phyloP scores from a whole-genome alignment of 768 basidiomycete species.

The Psilocybe cyanescens region DNA sequence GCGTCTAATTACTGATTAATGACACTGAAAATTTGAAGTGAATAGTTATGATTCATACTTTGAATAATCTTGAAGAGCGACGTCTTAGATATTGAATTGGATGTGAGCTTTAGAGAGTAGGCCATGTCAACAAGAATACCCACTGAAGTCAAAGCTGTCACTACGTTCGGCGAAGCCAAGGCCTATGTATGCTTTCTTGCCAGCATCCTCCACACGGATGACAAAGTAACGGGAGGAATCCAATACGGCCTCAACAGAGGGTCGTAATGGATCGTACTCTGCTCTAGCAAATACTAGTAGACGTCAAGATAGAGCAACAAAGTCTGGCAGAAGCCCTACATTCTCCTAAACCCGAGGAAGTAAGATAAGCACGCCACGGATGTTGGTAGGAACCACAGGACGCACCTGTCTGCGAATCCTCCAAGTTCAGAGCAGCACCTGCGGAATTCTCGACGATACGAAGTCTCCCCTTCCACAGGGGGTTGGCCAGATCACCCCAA shows the following conservation, averaged over 20 bases:
- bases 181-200: slow-evolving; percentile 90
- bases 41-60: slow-evolving; percentile 50
- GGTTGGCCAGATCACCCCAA: slow-evolving; percentile 85
- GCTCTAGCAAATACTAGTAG: slow-evolving; percentile 83
- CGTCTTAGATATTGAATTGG: slow-evolving; percentile 50
- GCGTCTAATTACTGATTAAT: slow-evolving; percentile 45
- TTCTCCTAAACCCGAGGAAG: slow-evolving; percentile 48
- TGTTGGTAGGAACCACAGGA: slow-evolving; percentile 23
- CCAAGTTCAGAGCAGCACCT: slow-evolving; percentile 73
- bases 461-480: slow-evolving; percentile 92
- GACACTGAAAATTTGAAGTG: slow-evolving; percentile 2
- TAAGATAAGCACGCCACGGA: slow-evolving; percentile 1
- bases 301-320: slow-evolving; percentile 21
- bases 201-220: slow-evolving; percentile 85
- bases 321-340: slow-evolving; percentile 45
- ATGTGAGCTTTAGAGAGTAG: background rate
- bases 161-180: slow-evolving; percentile 90
- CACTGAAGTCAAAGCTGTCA: slow-evolving; percentile 93
- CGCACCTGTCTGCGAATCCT: slow-evolving; percentile 78
- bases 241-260: slow-evolving; percentile 92
- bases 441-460: slow-evolving; percentile 80
- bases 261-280: slow-evolving; percentile 76
- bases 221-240: slow-evolving; percentile 97
- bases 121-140: slow-evolving; percentile 29
- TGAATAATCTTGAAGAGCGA: slow-evolving; percentile 84